phyloP scores from a whole-genome alignment of 768 basidiomycete genomes.

The Lentinus brumalis region DNA sequence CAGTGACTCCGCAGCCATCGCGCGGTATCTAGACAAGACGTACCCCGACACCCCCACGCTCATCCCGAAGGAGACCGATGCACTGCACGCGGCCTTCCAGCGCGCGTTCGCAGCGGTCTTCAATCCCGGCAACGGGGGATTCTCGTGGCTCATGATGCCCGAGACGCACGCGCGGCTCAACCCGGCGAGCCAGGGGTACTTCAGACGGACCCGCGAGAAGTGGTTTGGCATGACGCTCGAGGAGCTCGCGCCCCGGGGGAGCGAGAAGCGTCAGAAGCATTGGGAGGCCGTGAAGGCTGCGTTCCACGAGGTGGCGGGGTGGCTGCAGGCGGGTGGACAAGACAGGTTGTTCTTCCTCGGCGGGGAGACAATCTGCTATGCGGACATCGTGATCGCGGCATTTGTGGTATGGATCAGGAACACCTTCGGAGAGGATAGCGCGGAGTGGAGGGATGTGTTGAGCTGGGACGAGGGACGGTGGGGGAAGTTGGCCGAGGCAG shows the following conservation, averaged over 20 bases:
- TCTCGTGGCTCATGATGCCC: constrained; percentile 10
- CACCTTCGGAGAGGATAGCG: constrained; percentile 38
- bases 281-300: constrained; percentile 41
- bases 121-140: background rate
- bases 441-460: constrained; percentile 42
- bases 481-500: constrained; percentile 32
- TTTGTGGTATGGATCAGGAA: constrained; percentile 36
- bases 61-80: constrained; percentile 41
- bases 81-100: constrained; percentile 44
- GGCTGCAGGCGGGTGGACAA: constrained; percentile 28
- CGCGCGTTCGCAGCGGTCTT: background rate
- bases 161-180: constrained; percentile 29
- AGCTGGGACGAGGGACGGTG: constrained; percentile 44
- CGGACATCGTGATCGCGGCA: constrained; percentile 36
- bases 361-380: constrained; percentile 35
- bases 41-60: constrained; percentile 47
- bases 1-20: constrained; percentile 49
- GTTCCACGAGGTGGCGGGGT: constrained; percentile 28
- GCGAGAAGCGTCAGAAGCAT: constrained; percentile 31
- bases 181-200: constrained; percentile 40
- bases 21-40: constrained; percentile 50
- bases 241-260: constrained; percentile 34
- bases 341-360: constrained; percentile 29
- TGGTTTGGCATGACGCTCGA: constrained; percentile 40
- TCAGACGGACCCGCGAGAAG: constrained; percentile 38